A percentile compares a stretch with the other conserved stretches of the same genome.
Evolutionary conservation across 306 rosid species (phyloP).

Genomic region (Rosa lucieae): DNA sequence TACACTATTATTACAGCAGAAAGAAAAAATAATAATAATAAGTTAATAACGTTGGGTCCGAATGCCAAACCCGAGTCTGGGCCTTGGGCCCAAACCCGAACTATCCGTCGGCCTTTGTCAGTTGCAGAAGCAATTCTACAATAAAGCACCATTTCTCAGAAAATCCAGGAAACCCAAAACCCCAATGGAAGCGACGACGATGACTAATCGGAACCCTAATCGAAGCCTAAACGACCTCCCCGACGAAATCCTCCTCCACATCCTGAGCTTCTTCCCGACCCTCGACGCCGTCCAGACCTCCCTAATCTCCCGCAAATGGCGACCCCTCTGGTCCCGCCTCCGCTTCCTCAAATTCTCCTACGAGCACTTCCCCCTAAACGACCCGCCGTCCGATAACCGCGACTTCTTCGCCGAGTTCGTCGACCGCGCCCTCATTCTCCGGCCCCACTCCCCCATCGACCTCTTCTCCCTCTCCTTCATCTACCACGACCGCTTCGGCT

Average conservation of each 20-base stretch:
- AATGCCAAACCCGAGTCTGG: neutral
- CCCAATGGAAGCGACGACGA: neutral
- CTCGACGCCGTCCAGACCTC: conserved; percentile 2
- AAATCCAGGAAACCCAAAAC: neutral
- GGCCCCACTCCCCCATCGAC: neutral
- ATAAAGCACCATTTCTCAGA: neutral
- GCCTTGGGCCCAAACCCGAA: neutral
- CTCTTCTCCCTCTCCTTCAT: conserved; percentile 15
- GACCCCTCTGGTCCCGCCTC: neutral
- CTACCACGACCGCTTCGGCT: conserved; percentile 12
- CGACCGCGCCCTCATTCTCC: conserved; percentile 1
- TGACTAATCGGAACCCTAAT: neutral
- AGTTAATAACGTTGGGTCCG: too few relatives aligned
- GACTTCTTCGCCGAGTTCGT: neutral
- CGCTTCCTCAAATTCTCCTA: neutral
- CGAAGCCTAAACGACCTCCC: conserved; percentile 10
- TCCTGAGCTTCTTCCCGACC: conserved; percentile 6
- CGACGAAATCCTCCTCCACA: conserved; percentile 16
- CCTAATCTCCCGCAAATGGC: conserved; percentile 17
- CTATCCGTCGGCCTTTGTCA: neutral
- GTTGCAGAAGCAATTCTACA: too few relatives aligned
- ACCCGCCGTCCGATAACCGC: conserved; percentile 10
- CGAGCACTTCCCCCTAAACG: conserved; percentile 8
- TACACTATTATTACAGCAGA: too few relatives aligned
- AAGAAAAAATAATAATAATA: too few relatives aligned